Evolutionary conservation across 2,329 filamentous ascomycete species (phyloP).

Genomic region (Cytospora schulzeri): DNA sequence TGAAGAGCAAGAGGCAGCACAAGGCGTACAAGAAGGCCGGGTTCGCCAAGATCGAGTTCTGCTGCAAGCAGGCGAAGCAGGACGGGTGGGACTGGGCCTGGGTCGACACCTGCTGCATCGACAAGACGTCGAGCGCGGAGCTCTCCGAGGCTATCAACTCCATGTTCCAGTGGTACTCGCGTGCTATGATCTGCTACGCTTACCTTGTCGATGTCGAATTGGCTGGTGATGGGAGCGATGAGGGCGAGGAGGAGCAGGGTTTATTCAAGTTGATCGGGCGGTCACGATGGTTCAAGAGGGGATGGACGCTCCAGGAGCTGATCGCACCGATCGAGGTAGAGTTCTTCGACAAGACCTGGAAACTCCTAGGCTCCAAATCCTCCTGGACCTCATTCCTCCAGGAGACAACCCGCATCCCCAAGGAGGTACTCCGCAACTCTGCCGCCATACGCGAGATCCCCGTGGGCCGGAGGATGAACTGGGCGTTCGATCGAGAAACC

Average conservation of each 20-base stretch:
- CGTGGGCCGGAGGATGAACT: not conserved
- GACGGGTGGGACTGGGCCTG: slow-evolving; percentile 15
- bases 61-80: slow-evolving; percentile 1
- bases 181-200: slow-evolving; percentile 21
- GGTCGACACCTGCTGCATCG: slow-evolving; percentile 28
- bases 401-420: not conserved
- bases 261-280: not conserved
- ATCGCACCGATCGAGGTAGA: not conserved
- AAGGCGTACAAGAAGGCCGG: slow-evolving; percentile 5
- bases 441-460: not conserved
- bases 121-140: slow-evolving; percentile 21
- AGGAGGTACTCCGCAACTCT: not conserved
- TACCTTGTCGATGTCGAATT: slow-evolving; percentile 4
- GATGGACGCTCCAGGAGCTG: slow-evolving; percentile 28
- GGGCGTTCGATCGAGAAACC: not conserved
- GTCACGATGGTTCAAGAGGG: slow-evolving; percentile 5
- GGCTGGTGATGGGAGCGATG: not conserved
- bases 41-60: slow-evolving; percentile 16
- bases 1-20: slow-evolving; percentile 20
- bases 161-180: slow-evolving; percentile 25
- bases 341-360: not conserved
- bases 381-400: not conserved
- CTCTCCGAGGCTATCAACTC: slow-evolving; percentile 25
- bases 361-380: not conserved
- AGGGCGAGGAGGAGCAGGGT: not conserved